Base-by-base conservation (phyloP, 352 stramenopile genomes). In the Phytophthora tentaculata region DNA sequence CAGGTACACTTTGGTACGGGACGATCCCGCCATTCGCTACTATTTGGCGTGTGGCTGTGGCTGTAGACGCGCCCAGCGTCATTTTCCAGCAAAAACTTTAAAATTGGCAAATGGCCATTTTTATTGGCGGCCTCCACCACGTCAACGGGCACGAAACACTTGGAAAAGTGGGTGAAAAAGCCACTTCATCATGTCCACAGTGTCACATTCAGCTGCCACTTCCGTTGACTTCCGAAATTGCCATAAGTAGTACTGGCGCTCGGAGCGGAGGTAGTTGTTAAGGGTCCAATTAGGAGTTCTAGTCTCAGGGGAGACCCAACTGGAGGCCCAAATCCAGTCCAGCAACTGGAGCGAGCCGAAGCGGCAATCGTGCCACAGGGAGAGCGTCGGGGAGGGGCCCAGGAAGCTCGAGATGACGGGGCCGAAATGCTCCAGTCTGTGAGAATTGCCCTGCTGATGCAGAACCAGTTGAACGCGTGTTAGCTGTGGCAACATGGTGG, bases 101-200 rank as follows among this genome's bases (percentile, higher is more conserved):
- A 24, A n/a, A n/a, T n/a, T n/a, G 43, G 3, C 9, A 59, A 26
- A 28, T 59, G 59, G 1, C 57, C 57, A 3, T 32, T n/a, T 39
- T 53, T 32, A 9, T 41, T 39, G 13, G 39, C 41, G 0, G 17
- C 19, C 23, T 58, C 49, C 3, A 58, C 37, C 13, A 32, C 24
- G 16, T 43, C n/a, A 13, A 58, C 48, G 24, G 37, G 35, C 3
- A 61, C 39, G 1, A 22, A 6, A 10, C 50, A 59, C 6, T 19
- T 23, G 12, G 35, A 29, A 28, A 60, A 67, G 20, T 53, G 52
- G 0, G 3, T 2, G 8, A n/a, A 62, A 28, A 2, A 68, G 10
- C 61, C 61, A 63, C 50, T 58, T 6, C n/a, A 60, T 55, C 3
- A 69, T 8, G 5, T 22, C 37, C n/a, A 63, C 13, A 49, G 58